phyloP scores from a whole-genome alignment of 2,329 filamentous ascomycete species.

The Aspergillus hortae region DNA sequence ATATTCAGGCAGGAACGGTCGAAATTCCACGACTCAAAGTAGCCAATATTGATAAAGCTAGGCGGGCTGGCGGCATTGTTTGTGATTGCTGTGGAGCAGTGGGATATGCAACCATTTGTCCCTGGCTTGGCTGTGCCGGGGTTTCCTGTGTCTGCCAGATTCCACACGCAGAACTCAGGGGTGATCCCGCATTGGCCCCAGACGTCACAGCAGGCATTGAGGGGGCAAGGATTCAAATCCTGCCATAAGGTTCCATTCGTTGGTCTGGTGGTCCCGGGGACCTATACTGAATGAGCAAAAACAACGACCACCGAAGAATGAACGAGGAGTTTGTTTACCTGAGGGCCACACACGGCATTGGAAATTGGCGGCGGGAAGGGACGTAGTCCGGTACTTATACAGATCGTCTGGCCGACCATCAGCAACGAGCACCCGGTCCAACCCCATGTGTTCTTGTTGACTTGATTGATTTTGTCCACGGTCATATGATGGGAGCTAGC shows the following conservation, averaged over 20 bases:
- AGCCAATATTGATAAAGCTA: constrained; percentile 23
- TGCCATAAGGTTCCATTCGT: constrained; percentile 26
- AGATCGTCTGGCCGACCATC: constrained; percentile 31
- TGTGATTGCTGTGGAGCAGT: constrained; percentile 40
- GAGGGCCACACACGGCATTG: constrained; percentile 46
- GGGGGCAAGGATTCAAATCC: constrained; percentile 44
- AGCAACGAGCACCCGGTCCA: constrained; percentile 40
- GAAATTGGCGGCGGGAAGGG: constrained; percentile 38
- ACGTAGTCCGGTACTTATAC: constrained; percentile 38
- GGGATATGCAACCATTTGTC: constrained; percentile 40
- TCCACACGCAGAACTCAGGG: constrained; percentile 40
- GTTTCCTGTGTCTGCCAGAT: constrained; percentile 21
- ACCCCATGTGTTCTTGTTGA: constrained; percentile 44
- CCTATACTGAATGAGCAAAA: background rate
- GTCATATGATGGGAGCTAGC: constrained; percentile 30
- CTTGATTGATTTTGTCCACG: constrained; percentile 31
- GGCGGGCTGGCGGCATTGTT: constrained; percentile 15
- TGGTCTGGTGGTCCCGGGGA: constrained; percentile 33
- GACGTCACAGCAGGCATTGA: constrained; percentile 42
- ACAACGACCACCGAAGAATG: background rate
- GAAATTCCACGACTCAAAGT: constrained; percentile 31
- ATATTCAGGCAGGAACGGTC: constrained; percentile 30
- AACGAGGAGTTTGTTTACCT: constrained; percentile 15
- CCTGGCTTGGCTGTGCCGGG: constrained; percentile 36
- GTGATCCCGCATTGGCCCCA: constrained; percentile 47